A percentile compares a stretch with the other conserved stretches of the same genome.
phyloP scores from a whole-genome alignment of 805 yeast genomes.

The Zygosaccharomyces bailii region DNA sequence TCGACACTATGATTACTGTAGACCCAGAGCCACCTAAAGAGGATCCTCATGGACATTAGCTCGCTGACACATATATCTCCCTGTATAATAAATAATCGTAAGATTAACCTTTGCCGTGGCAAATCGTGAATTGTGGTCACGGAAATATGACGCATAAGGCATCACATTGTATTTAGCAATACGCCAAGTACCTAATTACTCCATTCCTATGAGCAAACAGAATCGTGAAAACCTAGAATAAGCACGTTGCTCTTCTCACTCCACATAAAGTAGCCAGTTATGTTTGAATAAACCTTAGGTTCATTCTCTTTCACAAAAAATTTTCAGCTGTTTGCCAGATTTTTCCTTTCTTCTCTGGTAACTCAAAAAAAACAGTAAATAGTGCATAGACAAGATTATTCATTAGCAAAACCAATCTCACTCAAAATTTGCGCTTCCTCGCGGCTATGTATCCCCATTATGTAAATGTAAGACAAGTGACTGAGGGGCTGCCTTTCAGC shows the following conservation, averaged over 20 bases:
- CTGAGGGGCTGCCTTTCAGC: neutral
- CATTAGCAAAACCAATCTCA: neutral
- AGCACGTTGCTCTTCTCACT: neutral
- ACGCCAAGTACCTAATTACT: neutral
- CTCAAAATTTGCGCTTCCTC: neutral
- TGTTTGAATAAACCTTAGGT: no score
- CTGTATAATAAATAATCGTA: constrained; percentile 6
- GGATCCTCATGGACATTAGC: constrained; percentile 78
- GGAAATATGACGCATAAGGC: neutral
- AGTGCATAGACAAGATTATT: neutral
- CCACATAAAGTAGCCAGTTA: neutral
- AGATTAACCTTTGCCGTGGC: constrained; percentile 2
- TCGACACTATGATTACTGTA: constrained; percentile 96
- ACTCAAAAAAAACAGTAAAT: neutral
- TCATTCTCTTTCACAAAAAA: no score
- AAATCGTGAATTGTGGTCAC: neutral
- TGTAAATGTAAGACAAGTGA: neutral
- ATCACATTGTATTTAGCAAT: neutral
- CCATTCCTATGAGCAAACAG: neutral
- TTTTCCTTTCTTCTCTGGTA: no score
- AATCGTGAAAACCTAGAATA: neutral
- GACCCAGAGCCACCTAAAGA: constrained; percentile 93
- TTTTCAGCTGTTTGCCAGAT: no score
- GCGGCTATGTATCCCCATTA: neutral
- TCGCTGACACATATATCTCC: neutral